A percentile compares a stretch with the other conserved stretches of the same genome.
These are phyloP conservation scores for Graphiopsis chlorocephala DNA, from an alignment of 2,329 filamentous ascomycete genomes.

Conservation along the genomic window DNA sequence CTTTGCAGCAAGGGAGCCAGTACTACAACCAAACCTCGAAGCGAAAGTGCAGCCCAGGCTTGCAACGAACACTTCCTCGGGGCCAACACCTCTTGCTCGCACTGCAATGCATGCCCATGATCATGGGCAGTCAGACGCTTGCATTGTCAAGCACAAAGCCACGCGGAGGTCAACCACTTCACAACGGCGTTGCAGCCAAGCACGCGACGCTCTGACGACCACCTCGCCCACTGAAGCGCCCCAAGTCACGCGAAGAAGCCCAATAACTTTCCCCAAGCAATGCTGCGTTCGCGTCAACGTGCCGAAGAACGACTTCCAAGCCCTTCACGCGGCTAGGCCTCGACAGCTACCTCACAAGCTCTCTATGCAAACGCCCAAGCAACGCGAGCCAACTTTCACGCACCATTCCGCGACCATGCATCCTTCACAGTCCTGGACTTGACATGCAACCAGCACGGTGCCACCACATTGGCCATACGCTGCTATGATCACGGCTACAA, in stretches of 20 bases:
- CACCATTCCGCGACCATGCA: not conserved
- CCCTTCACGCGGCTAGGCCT: not conserved
- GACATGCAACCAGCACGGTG: not conserved
- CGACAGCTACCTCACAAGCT: not conserved
- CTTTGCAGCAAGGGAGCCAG: not conserved
- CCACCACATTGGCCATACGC: not conserved
- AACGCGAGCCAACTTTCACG: not conserved
- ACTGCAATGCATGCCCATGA: not conserved
- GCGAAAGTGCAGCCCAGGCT: not conserved
- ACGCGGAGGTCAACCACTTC: conserved; percentile 23
- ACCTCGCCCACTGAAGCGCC: not conserved
- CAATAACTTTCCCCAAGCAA: not conserved
- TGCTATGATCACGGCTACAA: not conserved
- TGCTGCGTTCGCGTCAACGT: not conserved
- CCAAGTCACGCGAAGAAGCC: not conserved
- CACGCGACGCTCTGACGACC: not conserved
- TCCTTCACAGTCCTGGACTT: not conserved
- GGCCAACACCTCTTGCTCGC: not conserved
- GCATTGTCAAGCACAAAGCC: not conserved
- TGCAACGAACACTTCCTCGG: not conserved
- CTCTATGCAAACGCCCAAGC: not conserved
- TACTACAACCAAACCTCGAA: not conserved
- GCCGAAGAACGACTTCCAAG: not conserved
- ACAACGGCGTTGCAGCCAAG: conserved; percentile 19
- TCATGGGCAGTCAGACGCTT: not conserved